A percentile compares a stretch with the other conserved stretches of the same genome.
These are phyloP conservation scores for Loxodes magnus DNA, from an alignment of 73 alveolate genomes.

Conservation along the genomic window DNA sequence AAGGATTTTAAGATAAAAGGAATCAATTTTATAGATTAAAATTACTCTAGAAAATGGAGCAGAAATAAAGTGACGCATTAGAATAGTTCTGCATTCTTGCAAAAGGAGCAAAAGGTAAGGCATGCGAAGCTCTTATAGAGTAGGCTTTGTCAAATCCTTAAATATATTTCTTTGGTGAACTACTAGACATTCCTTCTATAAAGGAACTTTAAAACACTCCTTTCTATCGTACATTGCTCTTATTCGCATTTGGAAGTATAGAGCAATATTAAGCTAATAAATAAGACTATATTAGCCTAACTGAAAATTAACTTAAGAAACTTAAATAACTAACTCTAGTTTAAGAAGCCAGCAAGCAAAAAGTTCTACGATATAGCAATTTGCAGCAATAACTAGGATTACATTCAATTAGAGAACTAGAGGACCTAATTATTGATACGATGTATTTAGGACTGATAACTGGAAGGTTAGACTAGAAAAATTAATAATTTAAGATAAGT, in stretches of 20 bases:
- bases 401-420: constrained; percentile 19
- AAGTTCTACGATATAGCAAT: constrained; percentile 12
- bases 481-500: constrained; percentile 10
- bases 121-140: constrained; percentile 39
- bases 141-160: constrained; percentile 25
- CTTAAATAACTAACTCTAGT: constrained; percentile 39
- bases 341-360: constrained; percentile 24
- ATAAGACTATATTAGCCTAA: constrained; percentile 21
- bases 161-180: constrained; percentile 42
- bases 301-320: constrained; percentile 35
- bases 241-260: constrained; percentile 38
- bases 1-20: no score
- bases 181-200: constrained; percentile 27
- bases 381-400: constrained; percentile 26
- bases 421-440: constrained; percentile 41
- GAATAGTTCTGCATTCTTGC: constrained; percentile 43
- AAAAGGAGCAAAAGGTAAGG: constrained; percentile 43
- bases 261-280: constrained; percentile 5
- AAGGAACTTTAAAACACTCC: no score
- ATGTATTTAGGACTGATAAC: constrained; percentile 28
- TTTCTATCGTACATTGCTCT: no score
- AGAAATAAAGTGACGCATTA: no score
- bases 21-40: no score
- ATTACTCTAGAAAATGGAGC: no score
- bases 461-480: constrained; percentile 31